Conservation (phyloP, 2,329 filamentous ascomycete genomes). For the Fusarium sulawesiense region DNA sequence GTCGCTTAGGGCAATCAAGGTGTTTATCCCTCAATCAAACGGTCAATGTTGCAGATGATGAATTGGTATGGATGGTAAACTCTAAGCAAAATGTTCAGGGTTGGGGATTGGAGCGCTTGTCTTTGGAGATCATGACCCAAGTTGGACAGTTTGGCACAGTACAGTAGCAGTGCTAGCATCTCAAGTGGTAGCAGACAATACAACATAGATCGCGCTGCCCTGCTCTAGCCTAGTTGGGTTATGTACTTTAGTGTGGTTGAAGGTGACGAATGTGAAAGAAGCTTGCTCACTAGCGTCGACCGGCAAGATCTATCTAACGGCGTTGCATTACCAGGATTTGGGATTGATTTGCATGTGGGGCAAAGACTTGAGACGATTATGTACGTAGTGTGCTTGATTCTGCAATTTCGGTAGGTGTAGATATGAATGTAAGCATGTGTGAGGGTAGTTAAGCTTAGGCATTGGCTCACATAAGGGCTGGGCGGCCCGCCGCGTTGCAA, state of each 20-base stretch:
- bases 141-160: not conserved
- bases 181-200: conserved; percentile 8
- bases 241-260: not conserved
- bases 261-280: conserved; percentile 13
- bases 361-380: conserved; percentile 7
- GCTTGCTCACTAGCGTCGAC: conserved; percentile 9
- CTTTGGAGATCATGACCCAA: conserved; percentile 11
- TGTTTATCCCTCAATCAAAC: not conserved
- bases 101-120: conserved; percentile 37
- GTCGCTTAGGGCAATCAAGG: not conserved
- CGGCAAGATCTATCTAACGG: conserved; percentile 36
- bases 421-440: not conserved
- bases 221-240: not conserved
- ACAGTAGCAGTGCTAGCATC: conserved; percentile 9
- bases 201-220: conserved; percentile 13
- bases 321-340: conserved; percentile 27
- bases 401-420: conserved; percentile 2
- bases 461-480: conserved; percentile 15
- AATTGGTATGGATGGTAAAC: conserved; percentile 17
- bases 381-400: not conserved
- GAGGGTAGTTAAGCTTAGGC: not conserved
- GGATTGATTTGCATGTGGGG: conserved; percentile 1
- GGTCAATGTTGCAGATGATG: not conserved
- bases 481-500: conserved; percentile 33
- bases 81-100: not conserved